Conservation (phyloP, 495 filamentous ascomycete genomes). For the Margaritispora aquatica region DNA sequence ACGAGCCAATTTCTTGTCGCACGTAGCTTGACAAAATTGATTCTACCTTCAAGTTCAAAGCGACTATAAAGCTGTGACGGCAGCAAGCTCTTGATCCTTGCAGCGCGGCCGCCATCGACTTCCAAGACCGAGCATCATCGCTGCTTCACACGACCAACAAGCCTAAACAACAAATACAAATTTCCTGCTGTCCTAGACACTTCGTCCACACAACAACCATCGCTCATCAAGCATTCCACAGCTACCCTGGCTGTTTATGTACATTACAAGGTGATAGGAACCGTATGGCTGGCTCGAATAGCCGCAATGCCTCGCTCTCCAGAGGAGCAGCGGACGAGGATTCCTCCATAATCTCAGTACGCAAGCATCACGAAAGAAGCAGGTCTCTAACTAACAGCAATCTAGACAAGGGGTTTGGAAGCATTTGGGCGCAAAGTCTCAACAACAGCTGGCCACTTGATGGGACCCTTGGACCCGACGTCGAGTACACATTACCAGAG, state of each 20-base stretch:
- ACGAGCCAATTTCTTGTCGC: no score
- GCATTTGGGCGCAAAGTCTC: slow-evolving; percentile 94
- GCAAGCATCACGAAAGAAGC: not conserved
- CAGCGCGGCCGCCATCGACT: not conserved
- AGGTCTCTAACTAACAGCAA: not conserved
- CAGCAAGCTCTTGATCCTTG: not conserved
- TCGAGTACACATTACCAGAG: slow-evolving; percentile 65
- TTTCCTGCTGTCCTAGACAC: not conserved
- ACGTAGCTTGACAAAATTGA: no score
- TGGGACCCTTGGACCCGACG: slow-evolving; percentile 58
- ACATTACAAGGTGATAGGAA: slow-evolving; percentile 19
- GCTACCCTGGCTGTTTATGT: slow-evolving; percentile 12
- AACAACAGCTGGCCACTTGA: slow-evolving; percentile 84
- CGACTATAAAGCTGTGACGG: not conserved
- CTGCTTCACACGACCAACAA: slow-evolving; percentile 19
- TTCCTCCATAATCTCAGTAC: slow-evolving; percentile 46
- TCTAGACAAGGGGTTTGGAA: slow-evolving; percentile 78
- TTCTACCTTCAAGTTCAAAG: no score
- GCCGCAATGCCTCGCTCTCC: slow-evolving; percentile 42
- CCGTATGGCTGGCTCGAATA: slow-evolving; percentile 48
- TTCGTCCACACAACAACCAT: not conserved
- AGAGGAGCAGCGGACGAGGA: slow-evolving; percentile 31
- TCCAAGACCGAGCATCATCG: slow-evolving; percentile 13
- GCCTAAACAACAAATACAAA: slow-evolving; percentile 14
- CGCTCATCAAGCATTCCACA: not conserved